Base-by-base conservation (phyloP, 352 stramenopile species). In the Phytophthora sp. region DNA sequence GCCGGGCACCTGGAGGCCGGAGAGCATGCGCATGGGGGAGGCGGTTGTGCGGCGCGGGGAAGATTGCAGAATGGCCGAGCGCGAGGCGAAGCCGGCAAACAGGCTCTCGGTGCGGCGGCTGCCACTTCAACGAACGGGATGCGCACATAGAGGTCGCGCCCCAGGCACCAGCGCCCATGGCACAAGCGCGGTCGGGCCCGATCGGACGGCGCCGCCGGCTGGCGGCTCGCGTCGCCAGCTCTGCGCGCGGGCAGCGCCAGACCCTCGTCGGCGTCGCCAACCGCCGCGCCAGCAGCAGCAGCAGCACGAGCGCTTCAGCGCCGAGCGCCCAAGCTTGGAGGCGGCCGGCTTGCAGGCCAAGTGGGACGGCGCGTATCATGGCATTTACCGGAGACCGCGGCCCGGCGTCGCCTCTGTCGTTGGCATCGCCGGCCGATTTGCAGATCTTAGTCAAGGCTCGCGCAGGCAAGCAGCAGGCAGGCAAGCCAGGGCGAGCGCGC, bases 51-150 rank as follows among this genome's bases (percentile, higher is more conserved):
- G 27, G 20, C 35, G 45, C 34, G 2, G 3, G 28, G 62, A 43
- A 63, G 32, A 62, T 72, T 72, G 63, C 15, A 37, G 42, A 72
- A 68, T 72, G 63, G 41, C n/a, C 30, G 12, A 57, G 54, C 54
- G 38, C 28, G 21, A 39, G 58, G 54, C 18, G 44, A 34, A n/a
- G n/a, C n/a, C 44, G 46, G 58, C 60, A 69, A 39, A 60, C 54
- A 65, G 61, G 61, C 61, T 51, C 54, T 58, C 45, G 37, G 54
- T 69, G 54, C 37, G 61, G 54, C 53, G 53, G 61, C 51, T 45
- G 42, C 37, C 60, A 55, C 50, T 67, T 62, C 51, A 62, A 69
- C 54, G 38, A 69, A 41, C 62, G 55, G 61, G 54, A 69, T 64
- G 59, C 37, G 43, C 58, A 32, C 44, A 60, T 50, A 65, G 61